Evolutionary conservation across 208 protist genomes (phyloP), one percentile per base, ranked within the genome.

Genomic region (Wallacemonas collosoma): DNA sequence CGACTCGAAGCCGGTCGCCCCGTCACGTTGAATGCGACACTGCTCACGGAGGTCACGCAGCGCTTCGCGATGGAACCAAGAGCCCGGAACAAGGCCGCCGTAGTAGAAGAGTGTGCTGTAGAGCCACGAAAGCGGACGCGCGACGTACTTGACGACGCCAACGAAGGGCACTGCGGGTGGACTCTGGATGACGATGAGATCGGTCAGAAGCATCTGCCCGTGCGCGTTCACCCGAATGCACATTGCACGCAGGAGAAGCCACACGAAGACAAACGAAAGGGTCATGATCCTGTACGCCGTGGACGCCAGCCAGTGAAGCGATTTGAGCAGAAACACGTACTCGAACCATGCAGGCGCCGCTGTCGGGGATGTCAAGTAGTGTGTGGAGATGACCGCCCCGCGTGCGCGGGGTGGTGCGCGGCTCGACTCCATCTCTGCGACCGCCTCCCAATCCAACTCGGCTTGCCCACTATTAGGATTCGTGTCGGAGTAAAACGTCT

Each of bases 91-190:
- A 17, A 96, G 70, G 64, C 93, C 84, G 45, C 67, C 63, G 72
- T 94, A 94, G 73, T 96, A 96, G 14, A 87, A 56, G 11, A 93
- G 48, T 9, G 69, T 44, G 76, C 88, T 93, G 69, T 85, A 84
- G 47, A 90, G 4, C 15, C 88, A 81, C 9, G 73, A 81, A 17
- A 87, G 62, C 15, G 89, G 88, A 2, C 86, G 86, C 26, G 82
- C 81, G 50, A 91, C 8, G 73, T 85, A 94, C 83, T 91, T 90
- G 40, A 88, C 76, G 12, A 97, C 39, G n/a, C 80, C 68, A 17
- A 96, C 69, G 70, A 95, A 90, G 5, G 95, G 95, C 1, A 96
- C 72, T 2, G 90, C 86, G 0, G 95, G 95, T 26, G 95, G 95
- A 17, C 87, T 94, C 72, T 94, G 89, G 35, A 93, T 50, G 2